Conservation (phyloP, 177 flowering plant genomes). For the Vitis hybrid region DNA sequence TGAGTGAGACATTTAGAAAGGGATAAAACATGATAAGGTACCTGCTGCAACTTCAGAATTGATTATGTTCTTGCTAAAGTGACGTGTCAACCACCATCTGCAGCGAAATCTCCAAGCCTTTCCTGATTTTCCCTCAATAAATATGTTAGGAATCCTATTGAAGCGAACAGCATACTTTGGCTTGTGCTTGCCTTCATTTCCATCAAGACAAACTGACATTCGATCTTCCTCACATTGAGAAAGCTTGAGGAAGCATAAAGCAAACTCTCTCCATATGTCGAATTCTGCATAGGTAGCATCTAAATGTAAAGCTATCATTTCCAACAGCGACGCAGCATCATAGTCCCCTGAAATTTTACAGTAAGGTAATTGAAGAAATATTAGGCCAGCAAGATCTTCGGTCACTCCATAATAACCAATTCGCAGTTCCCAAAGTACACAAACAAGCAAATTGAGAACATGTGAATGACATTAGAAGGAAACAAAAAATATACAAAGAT, state of each 20-base stretch:
- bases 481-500: no score
- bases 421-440: no score
- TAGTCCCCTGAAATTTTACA: constrained; percentile 48
- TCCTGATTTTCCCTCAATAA: constrained; percentile 34
- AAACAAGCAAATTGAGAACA: no score
- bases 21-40: constrained; percentile 13
- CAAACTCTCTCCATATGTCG: constrained; percentile 64
- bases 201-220: constrained; percentile 40
- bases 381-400: no score
- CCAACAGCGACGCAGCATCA: constrained; percentile 44
- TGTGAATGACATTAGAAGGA: no score
- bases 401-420: no score
- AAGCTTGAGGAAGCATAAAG: constrained; percentile 58
- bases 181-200: constrained; percentile 17
- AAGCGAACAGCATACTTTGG: constrained; percentile 11
- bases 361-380: no score
- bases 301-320: constrained; percentile 81
- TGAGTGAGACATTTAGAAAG: neutral
- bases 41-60: constrained; percentile 54
- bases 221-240: constrained; percentile 53
- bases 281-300: constrained; percentile 62
- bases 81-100: constrained; percentile 76
- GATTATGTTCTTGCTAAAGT: constrained; percentile 45
- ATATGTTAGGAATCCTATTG: constrained; percentile 30
- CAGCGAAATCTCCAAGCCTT: constrained; percentile 63